Evolutionary conservation across 441 rosid genomes (phyloP).

Genomic region (Pelargonium citronellum): DNA sequence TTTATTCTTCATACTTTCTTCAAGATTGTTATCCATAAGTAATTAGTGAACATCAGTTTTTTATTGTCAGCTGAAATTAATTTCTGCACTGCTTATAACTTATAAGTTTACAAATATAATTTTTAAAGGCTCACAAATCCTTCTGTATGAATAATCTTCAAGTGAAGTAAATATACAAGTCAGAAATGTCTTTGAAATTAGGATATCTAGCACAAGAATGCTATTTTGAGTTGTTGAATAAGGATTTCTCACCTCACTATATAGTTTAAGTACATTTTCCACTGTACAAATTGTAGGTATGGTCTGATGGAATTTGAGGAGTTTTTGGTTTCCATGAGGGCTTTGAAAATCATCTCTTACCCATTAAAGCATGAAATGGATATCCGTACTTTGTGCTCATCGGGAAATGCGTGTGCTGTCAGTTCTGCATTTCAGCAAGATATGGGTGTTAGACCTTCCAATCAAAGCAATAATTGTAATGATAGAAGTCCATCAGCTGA

Average conservation of each 20-base stretch:
- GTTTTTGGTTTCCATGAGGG: conserved; percentile 44
- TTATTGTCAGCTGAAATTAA: too few relatives aligned
- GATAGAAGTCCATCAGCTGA: conserved; percentile 27
- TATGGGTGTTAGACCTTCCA: conserved; percentile 22
- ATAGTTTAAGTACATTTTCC: neutral
- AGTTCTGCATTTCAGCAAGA: conserved; percentile 34
- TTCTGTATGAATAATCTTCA: neutral
- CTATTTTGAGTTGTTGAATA: conserved; percentile 2
- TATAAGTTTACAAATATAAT: neutral
- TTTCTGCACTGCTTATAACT: conserved; percentile 7
- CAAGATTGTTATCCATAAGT: neutral
- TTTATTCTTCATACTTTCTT: neutral
- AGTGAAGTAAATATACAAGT: neutral
- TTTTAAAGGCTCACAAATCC: neutral
- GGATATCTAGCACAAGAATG: conserved; percentile 3
- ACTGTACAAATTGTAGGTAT: conserved; percentile 46
- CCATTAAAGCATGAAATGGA: conserved; percentile 37
- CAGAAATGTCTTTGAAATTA: conserved; percentile 1
- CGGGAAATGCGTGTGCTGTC: conserved; percentile 38
- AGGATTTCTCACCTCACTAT: neutral
- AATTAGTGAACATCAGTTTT: too few relatives aligned
- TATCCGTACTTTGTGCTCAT: conserved; percentile 47
- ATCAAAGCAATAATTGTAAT: conserved; percentile 25
- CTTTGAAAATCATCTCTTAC: conserved; percentile 41
- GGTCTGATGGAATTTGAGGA: conserved; percentile 43